Conservation (phyloP, 345 rosid species). For the Eucalyptus curtisii region DNA sequence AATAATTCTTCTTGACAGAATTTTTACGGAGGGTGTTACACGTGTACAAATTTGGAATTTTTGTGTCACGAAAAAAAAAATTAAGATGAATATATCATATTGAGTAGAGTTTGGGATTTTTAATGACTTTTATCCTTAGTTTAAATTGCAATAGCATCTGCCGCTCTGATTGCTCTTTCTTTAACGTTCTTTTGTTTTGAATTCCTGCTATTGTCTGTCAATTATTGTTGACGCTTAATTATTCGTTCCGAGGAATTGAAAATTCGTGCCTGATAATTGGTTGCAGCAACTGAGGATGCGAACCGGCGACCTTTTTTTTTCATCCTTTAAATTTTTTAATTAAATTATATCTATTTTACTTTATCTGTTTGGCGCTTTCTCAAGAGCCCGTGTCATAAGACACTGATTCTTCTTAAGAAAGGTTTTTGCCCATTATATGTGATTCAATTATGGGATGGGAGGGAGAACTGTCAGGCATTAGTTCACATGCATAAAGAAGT, state of each 20-base stretch:
- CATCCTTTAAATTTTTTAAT: background rate
- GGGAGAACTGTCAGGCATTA: background rate
- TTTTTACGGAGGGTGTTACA: too few species aligned
- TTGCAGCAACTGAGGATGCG: background rate
- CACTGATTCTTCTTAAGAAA: background rate
- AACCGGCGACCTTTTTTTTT: background rate
- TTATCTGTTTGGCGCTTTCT: background rate
- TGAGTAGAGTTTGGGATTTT: background rate
- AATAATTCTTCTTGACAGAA: background rate
- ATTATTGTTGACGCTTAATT: background rate
- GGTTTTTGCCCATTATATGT: background rate
- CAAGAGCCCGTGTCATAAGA: background rate
- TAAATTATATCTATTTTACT: background rate
- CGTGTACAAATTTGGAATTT: rapidly evolving
- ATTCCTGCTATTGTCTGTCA: background rate
- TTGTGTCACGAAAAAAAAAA: too few species aligned
- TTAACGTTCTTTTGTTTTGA: background rate
- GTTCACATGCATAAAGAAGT: background rate
- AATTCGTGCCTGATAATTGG: background rate
- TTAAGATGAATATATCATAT: background rate
- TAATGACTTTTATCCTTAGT: too few species aligned
- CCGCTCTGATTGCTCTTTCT: background rate
- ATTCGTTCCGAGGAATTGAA: background rate
- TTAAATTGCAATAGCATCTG: background rate
- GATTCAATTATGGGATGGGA: background rate